Conservation (phyloP, 202 grass and related monocot genomes). For the Cymbopogon flexuosus region DNA sequence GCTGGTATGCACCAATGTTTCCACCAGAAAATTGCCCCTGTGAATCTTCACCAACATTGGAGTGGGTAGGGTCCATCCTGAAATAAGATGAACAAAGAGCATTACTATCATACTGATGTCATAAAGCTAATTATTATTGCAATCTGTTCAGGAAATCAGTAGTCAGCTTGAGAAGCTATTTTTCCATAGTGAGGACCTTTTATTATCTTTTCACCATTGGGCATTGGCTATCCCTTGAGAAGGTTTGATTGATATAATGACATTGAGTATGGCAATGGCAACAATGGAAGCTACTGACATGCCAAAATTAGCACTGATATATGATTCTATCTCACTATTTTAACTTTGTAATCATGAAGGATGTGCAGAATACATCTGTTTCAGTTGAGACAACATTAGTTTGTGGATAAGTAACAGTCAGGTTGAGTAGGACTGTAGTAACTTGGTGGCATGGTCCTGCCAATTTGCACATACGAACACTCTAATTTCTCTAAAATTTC, state of each 20-base stretch:
- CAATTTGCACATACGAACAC: too few relatives aligned
- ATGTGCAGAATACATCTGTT: neutral
- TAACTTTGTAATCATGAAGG: too few relatives aligned
- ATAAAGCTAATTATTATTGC: neutral
- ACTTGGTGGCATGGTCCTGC: neutral
- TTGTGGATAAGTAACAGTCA: neutral
- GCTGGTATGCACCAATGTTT: too few relatives aligned
- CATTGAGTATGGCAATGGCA: neutral
- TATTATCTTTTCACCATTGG: neutral
- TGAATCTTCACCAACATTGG: too few relatives aligned
- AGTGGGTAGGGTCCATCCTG: too few relatives aligned
- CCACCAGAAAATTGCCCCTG: too few relatives aligned
- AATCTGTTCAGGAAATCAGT: slow-evolving; percentile 82
- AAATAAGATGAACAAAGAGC: too few relatives aligned
- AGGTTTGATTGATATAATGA: neutral
- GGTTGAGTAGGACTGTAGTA: neutral
- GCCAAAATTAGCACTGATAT: neutral
- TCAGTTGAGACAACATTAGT: neutral
- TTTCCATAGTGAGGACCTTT: neutral
- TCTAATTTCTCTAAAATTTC: too few relatives aligned
- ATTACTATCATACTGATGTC: too few relatives aligned
- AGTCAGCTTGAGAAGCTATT: slow-evolving; percentile 69
- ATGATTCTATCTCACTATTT: too few relatives aligned
- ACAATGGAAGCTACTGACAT: neutral
- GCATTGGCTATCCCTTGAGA: neutral